Conservation (phyloP, 139 green algal genomes). For the Micractinium conductrix region DNA sequence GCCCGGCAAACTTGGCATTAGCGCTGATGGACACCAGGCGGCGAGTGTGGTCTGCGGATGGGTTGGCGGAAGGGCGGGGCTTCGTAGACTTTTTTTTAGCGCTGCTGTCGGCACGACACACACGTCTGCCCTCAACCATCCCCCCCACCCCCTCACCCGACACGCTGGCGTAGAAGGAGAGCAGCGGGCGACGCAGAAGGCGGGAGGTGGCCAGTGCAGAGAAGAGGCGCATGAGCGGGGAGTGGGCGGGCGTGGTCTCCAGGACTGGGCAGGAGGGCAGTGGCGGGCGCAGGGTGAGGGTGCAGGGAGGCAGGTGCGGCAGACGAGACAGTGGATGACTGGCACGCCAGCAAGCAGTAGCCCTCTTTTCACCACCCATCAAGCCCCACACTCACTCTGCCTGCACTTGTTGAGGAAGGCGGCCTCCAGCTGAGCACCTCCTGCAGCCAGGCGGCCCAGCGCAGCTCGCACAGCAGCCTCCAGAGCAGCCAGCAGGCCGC, state of each 20-base stretch:
- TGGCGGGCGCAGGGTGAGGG: too few species aligned
- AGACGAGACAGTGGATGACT: too few species aligned
- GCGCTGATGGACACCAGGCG: conserved; percentile 76
- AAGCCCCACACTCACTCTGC: not conserved
- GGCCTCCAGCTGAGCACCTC: too few species aligned
- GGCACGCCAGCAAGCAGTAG: not conserved
- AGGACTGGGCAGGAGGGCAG: conserved; percentile 47
- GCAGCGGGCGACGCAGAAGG: conserved; percentile 58
- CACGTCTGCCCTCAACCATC: too few species aligned
- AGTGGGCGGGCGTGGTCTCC: conserved; percentile 63
- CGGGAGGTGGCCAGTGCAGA: conserved; percentile 6
- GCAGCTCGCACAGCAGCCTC: too few species aligned
- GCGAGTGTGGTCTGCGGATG: conserved; percentile 79
- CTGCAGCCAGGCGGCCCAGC: too few species aligned
- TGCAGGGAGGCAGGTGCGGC: too few species aligned
- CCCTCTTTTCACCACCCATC: not conserved
- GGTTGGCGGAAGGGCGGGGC: not conserved
- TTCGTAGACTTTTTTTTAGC: too few species aligned
- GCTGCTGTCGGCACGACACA: too few species aligned
- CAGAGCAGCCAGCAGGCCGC: conserved; percentile 54
- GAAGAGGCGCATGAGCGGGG: conserved; percentile 52
- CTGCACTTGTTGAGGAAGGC: conserved; percentile 74
- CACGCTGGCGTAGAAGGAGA: conserved; percentile 66
- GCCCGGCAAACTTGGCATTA: conserved; percentile 83
- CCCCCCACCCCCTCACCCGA: not conserved